Conservation (phyloP, 169 alveolate genomes). For the Toxoplasma gondii region DNA sequence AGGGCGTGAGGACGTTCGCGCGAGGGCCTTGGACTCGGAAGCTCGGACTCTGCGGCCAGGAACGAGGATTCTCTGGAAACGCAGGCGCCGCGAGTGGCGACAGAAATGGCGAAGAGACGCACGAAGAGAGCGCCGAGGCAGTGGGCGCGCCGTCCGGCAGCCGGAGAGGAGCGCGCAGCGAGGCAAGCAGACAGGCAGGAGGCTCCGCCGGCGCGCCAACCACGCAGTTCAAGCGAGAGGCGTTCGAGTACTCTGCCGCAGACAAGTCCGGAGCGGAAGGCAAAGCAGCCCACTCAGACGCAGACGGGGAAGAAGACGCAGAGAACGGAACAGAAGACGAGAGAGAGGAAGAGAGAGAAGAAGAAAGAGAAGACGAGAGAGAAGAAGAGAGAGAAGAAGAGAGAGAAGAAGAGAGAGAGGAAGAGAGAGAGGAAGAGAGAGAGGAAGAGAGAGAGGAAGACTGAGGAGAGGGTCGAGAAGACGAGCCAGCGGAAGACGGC, state of each 20-base stretch:
- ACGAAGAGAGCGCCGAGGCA: background rate
- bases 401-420: no score
- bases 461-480: no score
- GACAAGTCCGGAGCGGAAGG: background rate
- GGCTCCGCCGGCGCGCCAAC: background rate
- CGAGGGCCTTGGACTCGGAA: background rate
- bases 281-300: background rate
- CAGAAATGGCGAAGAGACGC: background rate
- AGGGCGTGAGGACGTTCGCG: background rate
- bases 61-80: background rate
- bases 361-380: no score
- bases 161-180: no score
- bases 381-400: no score
- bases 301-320: background rate
- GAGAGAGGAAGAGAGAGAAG: background rate
- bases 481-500: no score
- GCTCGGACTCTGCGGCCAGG: background rate
- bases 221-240: background rate
- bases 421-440: no score
- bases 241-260: background rate
- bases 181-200: background rate
- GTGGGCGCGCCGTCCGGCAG: background rate
- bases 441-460: no score
- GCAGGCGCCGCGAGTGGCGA: background rate
- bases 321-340: background rate